Conservation (phyloP, 2,329 filamentous ascomycete genomes). For the Ophiocordyceps unilateralis region DNA sequence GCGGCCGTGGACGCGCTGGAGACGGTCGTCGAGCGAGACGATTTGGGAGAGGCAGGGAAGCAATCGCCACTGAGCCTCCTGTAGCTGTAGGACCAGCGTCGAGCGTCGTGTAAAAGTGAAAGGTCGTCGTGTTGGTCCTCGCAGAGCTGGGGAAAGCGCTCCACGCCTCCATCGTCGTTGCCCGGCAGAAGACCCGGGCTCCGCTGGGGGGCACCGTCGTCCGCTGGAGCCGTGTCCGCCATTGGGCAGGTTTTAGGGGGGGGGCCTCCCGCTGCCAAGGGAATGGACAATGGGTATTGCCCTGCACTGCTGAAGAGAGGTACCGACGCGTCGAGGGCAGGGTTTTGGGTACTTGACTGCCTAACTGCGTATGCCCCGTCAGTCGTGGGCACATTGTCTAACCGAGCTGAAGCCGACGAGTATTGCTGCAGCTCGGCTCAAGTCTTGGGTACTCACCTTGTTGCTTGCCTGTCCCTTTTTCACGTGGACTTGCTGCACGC, state of each 20-base stretch:
- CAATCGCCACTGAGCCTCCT: not conserved
- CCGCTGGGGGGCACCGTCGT: constrained; percentile 5
- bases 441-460: too few species aligned
- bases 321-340: too few species aligned
- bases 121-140: constrained; percentile 7
- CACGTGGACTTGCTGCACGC: too few species aligned
- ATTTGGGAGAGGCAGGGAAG: not conserved
- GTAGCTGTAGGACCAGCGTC: not conserved
- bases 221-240: constrained; percentile 1
- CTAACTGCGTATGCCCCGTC: not conserved
- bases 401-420: not conserved
- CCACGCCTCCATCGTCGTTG: constrained; percentile 16
- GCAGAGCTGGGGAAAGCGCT: constrained; percentile 23
- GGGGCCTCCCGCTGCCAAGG: not conserved
- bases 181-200: constrained; percentile 15
- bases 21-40: constrained; percentile 1
- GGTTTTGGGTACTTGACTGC: not conserved
- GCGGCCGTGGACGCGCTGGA: constrained; percentile 8
- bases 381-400: not conserved
- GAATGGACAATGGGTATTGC: not conserved
- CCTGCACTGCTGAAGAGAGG: not conserved
- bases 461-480: too few species aligned
- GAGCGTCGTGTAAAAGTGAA: not conserved
- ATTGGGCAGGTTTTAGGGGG: constrained; percentile 2
- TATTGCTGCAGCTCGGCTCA: too few species aligned